Evolutionary conservation across 176 grass and related monocot genomes (phyloP).

Genomic region (Urochloa ruziziensis): DNA sequence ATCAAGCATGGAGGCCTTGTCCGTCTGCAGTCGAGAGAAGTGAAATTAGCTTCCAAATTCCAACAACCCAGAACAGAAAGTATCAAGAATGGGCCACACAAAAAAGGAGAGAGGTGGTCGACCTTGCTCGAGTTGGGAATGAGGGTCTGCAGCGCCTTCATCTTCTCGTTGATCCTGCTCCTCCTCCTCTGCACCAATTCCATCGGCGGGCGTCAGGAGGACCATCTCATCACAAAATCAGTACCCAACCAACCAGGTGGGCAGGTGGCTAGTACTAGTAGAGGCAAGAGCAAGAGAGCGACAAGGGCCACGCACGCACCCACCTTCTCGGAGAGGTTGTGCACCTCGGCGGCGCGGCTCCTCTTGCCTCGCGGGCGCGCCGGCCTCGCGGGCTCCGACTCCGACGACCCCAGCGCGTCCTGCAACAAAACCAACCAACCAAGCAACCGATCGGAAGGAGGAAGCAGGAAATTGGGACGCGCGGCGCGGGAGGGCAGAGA

Average conservation of each 20-base stretch:
- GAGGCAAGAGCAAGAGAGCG: neutral
- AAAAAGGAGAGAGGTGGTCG: neutral
- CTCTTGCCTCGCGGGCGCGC: constrained; percentile 61
- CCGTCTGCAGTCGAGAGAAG: too few species aligned
- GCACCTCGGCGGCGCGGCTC: constrained; percentile 87
- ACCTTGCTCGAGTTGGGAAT: constrained; percentile 97
- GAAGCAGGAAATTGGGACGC: neutral
- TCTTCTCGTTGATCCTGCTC: constrained; percentile 97
- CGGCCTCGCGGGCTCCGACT: constrained; percentile 51
- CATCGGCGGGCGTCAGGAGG: neutral
- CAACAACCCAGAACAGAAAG: neutral
- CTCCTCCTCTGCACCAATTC: constrained; percentile 54
- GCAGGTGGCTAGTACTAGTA: too few species aligned
- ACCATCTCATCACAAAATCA: neutral
- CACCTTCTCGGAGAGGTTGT: constrained; percentile 98
- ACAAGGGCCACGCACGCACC: neutral
- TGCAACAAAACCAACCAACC: neutral
- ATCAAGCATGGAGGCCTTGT: constrained; percentile 97
- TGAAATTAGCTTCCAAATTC: neutral
- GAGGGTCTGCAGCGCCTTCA: constrained; percentile 91
- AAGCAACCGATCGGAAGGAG: neutral
- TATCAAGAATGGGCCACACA: neutral
- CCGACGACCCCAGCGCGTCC: constrained; percentile 66
- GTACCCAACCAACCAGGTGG: neutral
- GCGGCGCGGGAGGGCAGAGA: neutral